Percentiles rank a stretch among this genome's conserved stretches.
Evolutionary conservation across 805 yeast genomes (phyloP).

Genomic region (Danielia reshetovae): DNA sequence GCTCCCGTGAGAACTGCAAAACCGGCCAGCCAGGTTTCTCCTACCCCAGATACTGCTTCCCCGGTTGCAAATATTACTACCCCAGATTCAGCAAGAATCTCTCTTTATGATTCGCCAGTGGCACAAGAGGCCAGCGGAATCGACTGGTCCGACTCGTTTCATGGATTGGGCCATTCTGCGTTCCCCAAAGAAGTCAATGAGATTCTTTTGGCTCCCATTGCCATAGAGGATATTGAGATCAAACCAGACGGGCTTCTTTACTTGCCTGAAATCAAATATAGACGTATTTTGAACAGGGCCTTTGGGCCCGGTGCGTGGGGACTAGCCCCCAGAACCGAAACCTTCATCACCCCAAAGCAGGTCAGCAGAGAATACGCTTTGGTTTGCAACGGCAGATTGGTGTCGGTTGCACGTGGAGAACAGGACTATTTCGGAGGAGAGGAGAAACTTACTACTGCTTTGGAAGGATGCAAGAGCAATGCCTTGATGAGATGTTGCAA

Average conservation of each 20-base stretch:
- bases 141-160: slow-evolving; percentile 86
- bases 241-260: slow-evolving; percentile 93
- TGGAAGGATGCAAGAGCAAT: slow-evolving; percentile 95
- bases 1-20: slow-evolving; percentile 10
- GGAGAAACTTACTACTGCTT: slow-evolving; percentile 86
- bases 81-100: slow-evolving; percentile 2
- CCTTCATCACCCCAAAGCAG: slow-evolving; percentile 65
- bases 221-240: slow-evolving; percentile 76
- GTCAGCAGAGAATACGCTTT: slow-evolving; percentile 90
- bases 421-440: slow-evolving; percentile 83
- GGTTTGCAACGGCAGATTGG: slow-evolving; percentile 81
- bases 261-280: slow-evolving; percentile 91
- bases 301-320: slow-evolving; percentile 99
- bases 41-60: background rate
- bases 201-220: slow-evolving; percentile 59
- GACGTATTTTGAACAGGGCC: slow-evolving; percentile 82
- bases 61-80: background rate
- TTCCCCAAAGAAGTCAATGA: slow-evolving; percentile 60
- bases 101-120: slow-evolving; percentile 24
- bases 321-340: slow-evolving; percentile 85
- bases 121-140: slow-evolving; percentile 21
- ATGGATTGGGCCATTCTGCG: slow-evolving; percentile 79
- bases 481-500: slow-evolving; percentile 98
- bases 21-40: slow-evolving; percentile 1
- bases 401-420: slow-evolving; percentile 92